phyloP scores from a whole-genome alignment of 352 stramenopile species.

The Aphanomyces cochlioides region DNA sequence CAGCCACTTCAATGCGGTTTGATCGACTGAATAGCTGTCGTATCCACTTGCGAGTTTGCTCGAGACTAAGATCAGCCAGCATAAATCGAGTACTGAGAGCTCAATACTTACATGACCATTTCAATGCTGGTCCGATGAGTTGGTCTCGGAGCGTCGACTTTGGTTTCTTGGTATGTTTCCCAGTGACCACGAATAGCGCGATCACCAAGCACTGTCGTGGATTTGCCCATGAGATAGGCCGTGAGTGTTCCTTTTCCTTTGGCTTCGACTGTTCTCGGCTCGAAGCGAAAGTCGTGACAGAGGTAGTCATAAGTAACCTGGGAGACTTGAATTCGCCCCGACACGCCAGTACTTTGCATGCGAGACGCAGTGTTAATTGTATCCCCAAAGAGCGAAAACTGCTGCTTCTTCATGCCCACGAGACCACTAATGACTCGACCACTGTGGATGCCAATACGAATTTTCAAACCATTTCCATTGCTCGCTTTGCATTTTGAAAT shows the following conservation, averaged over 20 bases:
- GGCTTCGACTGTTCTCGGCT: conserved; percentile 74
- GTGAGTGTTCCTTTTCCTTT: conserved; percentile 86
- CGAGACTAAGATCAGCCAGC: neutral
- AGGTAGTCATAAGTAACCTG: conserved; percentile 82
- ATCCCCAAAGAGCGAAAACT: conserved; percentile 93
- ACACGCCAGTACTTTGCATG: conserved; percentile 87
- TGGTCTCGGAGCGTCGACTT: neutral
- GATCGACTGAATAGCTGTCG: neutral
- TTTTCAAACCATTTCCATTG: conserved; percentile 80
- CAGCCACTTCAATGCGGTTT: conserved; percentile 4
- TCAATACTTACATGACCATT: conserved; percentile 2
- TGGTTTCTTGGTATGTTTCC: neutral
- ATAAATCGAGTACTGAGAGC: neutral
- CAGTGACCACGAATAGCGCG: conserved; percentile 44
- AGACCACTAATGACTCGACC: conserved; percentile 85
- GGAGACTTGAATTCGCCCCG: conserved; percentile 72
- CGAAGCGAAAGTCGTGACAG: conserved; percentile 64
- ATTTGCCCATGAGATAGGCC: conserved; percentile 75
- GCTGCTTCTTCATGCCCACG: conserved; percentile 89
- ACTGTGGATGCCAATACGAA: conserved; percentile 89
- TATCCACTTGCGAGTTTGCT: neutral
- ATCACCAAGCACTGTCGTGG: conserved; percentile 55
- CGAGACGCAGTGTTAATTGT: conserved; percentile 87
- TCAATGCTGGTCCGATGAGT: neutral
- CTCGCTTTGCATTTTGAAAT: conserved; percentile 68